phyloP scores from a whole-genome alignment of 2,329 filamentous ascomycete genomes.

The Thelonectria rubi region DNA sequence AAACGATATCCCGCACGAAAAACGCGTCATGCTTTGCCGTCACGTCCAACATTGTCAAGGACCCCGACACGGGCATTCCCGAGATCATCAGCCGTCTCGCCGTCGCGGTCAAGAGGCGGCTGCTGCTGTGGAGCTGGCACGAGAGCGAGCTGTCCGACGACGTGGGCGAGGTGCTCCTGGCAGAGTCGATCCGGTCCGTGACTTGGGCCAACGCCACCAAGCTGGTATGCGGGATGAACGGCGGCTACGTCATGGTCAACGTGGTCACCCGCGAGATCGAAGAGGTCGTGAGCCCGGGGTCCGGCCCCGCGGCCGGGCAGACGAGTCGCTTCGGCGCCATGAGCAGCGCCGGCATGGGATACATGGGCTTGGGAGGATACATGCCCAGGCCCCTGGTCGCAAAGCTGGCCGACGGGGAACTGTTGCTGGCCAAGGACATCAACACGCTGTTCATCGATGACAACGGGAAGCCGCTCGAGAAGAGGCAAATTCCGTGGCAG shows the following conservation, averaged over 20 bases:
- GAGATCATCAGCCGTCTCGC: conserved; percentile 92
- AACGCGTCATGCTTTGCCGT: conserved; percentile 92
- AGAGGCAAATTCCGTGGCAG: conserved; percentile 91
- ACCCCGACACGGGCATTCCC: conserved; percentile 84
- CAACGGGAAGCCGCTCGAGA: conserved; percentile 81
- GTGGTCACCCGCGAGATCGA: conserved; percentile 76
- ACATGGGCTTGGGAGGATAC: conserved; percentile 93
- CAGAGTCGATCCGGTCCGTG: conserved; percentile 85
- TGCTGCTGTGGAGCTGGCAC: conserved; percentile 94
- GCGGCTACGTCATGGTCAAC: conserved; percentile 90
- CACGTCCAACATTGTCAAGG: conserved; percentile 94
- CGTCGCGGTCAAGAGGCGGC: conserved; percentile 89
- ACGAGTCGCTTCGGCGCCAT: conserved; percentile 83
- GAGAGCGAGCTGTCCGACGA: conserved; percentile 86
- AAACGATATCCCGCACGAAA: conserved; percentile 82
- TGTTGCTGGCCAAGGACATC: conserved; percentile 96
- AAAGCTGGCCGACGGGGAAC: conserved; percentile 81
- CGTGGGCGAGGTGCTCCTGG: conserved; percentile 78
- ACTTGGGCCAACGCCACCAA: conserved; percentile 91
- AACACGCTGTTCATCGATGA: conserved; percentile 92
- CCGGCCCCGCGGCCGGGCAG: conserved; percentile 70
- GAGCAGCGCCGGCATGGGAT: conserved; percentile 89
- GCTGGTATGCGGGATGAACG: conserved; percentile 89
- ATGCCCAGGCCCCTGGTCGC: conserved; percentile 90
- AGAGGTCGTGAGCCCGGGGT: conserved; percentile 82